These are phyloP conservation scores for Nicotiana sylvestris DNA, from an alignment of 257 asterid genomes.

Conservation along the genomic window DNA sequence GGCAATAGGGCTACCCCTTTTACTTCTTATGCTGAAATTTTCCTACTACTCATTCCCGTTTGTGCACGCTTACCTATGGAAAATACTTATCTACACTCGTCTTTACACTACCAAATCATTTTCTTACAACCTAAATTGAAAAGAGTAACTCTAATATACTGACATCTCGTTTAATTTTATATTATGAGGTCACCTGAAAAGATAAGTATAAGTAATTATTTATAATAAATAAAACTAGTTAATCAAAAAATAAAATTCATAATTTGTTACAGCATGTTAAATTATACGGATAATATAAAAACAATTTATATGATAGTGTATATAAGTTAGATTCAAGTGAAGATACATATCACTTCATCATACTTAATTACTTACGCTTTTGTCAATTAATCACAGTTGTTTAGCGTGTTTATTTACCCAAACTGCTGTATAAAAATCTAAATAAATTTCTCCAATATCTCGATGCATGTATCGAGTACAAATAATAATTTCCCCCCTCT, in stretches of 20 bases:
- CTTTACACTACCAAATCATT: neutral
- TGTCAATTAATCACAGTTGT: no score
- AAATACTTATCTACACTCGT: neutral
- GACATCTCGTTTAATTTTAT: no score
- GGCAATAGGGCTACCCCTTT: neutral
- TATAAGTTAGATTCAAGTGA: neutral
- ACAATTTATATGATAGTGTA: neutral
- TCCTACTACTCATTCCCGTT: neutral
- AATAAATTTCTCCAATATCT: neutral
- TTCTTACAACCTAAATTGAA: no score
- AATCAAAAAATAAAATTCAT: neutral
- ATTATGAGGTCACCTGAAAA: no score
- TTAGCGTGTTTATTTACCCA: neutral
- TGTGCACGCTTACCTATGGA: neutral
- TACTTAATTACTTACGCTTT: neutral
- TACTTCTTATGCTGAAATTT: neutral
- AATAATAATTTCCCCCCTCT: neutral
- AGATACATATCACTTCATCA: neutral
- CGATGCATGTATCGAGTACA: neutral
- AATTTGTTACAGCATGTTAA: neutral
- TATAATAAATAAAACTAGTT: neutral
- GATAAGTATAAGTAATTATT: neutral
- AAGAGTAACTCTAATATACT: no score
- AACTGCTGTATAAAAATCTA: neutral
- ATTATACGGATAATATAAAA: neutral